Evolutionary conservation across 1,284 basidiomycete genomes (phyloP).

Genomic region (Chondrostereum purpureum): DNA sequence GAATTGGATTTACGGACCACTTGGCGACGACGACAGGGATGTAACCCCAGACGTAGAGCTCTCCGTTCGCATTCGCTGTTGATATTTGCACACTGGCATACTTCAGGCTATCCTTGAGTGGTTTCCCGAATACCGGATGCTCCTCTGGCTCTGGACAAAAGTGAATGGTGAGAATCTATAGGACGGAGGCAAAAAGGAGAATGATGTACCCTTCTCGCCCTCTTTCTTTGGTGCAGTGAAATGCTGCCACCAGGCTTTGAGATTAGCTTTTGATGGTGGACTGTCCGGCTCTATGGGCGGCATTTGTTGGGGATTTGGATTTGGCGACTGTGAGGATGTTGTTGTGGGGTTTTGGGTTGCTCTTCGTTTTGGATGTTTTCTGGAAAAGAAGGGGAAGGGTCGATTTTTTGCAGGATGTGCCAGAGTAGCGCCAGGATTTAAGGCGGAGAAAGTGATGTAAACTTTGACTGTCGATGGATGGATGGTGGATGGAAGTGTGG

Average conservation of each 20-base stretch:
- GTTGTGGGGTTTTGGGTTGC: neutral
- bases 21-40: constrained; percentile 97
- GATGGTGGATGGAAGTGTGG: constrained; percentile 9
- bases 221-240: constrained; percentile 58
- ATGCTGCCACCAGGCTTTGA: constrained; percentile 81
- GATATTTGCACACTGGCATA: constrained; percentile 93
- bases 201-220: constrained; percentile 44
- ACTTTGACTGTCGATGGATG: neutral
- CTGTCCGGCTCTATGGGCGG: constrained; percentile 3
- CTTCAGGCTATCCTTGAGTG: constrained; percentile 76
- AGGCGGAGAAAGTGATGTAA: constrained; percentile 13
- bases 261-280: constrained; percentile 51
- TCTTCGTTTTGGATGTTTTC: neutral
- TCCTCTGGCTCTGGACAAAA: constrained; percentile 25
- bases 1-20: constrained; percentile 56
- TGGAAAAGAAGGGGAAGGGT: neutral
- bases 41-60: constrained; percentile 86
- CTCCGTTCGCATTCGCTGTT: constrained; percentile 79
- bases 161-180: constrained; percentile 5
- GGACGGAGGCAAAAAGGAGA: constrained; percentile 21
- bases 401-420: neutral
- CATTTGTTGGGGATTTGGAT: neutral
- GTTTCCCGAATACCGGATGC: constrained; percentile 77
- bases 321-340: neutral
- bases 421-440: neutral